These are phyloP conservation scores for Boechera retrofracta DNA, from an alignment of 345 rosid species.

Conservation along the genomic window DNA sequence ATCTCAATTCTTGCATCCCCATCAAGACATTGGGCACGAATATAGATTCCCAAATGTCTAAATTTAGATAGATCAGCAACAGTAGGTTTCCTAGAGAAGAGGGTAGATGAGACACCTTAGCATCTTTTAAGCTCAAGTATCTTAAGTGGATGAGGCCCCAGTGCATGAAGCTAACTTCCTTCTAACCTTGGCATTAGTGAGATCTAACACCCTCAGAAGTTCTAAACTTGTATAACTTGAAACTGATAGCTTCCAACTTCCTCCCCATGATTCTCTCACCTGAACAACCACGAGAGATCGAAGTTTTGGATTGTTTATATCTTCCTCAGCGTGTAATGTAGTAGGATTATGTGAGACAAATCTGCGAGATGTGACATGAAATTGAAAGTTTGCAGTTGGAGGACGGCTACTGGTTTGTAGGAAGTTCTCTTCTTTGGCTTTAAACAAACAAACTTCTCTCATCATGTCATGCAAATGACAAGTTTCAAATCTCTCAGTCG, in stretches of 20 bases:
- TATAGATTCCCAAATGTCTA: not conserved
- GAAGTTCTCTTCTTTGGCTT: conserved; percentile 29
- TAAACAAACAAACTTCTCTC: conserved; percentile 35
- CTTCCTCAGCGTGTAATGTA: not conserved
- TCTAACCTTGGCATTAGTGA: not conserved
- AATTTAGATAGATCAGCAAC: not conserved
- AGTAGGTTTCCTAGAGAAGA: not conserved
- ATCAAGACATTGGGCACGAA: not conserved
- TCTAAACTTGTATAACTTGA: conserved; percentile 19
- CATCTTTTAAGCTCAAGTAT: conserved; percentile 25
- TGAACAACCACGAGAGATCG: not conserved
- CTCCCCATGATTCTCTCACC: not conserved
- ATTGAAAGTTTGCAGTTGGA: not conserved
- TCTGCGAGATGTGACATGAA: conserved; percentile 26
- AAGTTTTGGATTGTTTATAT: conserved; percentile 8
- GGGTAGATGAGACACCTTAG: conserved; percentile 3
- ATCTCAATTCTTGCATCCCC: too few species aligned
- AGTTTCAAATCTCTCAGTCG: not conserved
- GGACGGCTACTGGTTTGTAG: not conserved
- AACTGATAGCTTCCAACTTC: not conserved
- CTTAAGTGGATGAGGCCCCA: conserved; percentile 49
- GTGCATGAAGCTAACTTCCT: conserved; percentile 34
- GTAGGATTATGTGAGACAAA: not conserved
- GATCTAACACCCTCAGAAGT: conserved; percentile 42
- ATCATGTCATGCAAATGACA: conserved; percentile 37